Percentiles rank a stretch among this genome's conserved stretches.
Conservation (phyloP, 2,329 filamentous ascomycete genomes). For the Sodiomyces alkalinus region DNA sequence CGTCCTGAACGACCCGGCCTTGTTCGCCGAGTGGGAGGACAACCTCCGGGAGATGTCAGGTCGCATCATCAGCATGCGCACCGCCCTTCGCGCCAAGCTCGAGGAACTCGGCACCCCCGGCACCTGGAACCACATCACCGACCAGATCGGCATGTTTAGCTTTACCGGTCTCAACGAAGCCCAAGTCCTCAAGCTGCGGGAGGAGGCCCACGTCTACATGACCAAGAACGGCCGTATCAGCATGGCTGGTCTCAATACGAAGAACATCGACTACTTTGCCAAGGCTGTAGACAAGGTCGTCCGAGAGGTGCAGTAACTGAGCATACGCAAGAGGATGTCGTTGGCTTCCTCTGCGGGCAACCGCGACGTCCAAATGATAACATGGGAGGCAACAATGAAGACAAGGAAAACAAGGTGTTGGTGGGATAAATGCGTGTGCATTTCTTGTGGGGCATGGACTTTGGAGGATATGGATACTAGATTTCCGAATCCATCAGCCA, state of each 20-base stretch:
- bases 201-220: slow-evolving; percentile 69
- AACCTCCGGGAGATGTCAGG: slow-evolving; percentile 90
- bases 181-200: slow-evolving; percentile 56
- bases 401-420: too few species aligned
- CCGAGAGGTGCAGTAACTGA: slow-evolving; percentile 24
- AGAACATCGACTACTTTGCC: slow-evolving; percentile 88
- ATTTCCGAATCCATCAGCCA: too few species aligned
- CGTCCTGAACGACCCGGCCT: slow-evolving; percentile 64
- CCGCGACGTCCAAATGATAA: too few species aligned
- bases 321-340: too few species aligned
- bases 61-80: slow-evolving; percentile 85
- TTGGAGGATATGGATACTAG: too few species aligned
- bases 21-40: slow-evolving; percentile 86
- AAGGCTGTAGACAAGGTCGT: slow-evolving; percentile 80
- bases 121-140: slow-evolving; percentile 91
- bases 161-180: slow-evolving; percentile 68
- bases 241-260: slow-evolving; percentile 92
- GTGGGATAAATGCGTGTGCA: too few species aligned
- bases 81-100: slow-evolving; percentile 59
- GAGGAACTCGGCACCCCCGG: slow-evolving; percentile 78
- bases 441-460: too few species aligned
- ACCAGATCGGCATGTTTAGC: slow-evolving; percentile 99
- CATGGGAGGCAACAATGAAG: too few species aligned
- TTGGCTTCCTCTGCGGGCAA: too few species aligned
- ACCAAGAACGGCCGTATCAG: slow-evolving; percentile 97